Conservation (phyloP, 2,329 filamentous ascomycete genomes). For the Diplodia sapinea region DNA sequence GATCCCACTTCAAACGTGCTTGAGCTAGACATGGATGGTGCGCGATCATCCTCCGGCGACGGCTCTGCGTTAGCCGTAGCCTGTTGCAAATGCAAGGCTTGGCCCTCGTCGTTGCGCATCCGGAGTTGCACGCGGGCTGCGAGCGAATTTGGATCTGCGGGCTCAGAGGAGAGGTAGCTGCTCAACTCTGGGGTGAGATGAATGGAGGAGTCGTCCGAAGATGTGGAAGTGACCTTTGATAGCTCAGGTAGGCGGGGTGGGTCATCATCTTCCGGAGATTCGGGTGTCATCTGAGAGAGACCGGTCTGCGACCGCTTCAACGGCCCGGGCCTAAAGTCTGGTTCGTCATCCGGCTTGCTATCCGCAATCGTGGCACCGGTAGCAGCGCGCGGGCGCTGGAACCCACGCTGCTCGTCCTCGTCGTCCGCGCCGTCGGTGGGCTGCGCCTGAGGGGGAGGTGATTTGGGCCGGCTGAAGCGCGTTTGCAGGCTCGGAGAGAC, state of each 20-base stretch:
- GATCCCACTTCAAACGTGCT: constrained; percentile 40
- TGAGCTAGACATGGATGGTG: constrained; percentile 43
- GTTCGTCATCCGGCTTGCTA: constrained; percentile 41
- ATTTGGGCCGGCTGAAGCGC: constrained; percentile 30
- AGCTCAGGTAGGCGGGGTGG: constrained; percentile 50
- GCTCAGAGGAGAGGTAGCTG: constrained; percentile 42
- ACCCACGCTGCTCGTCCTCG: constrained; percentile 16
- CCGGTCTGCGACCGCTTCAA: constrained; percentile 66
- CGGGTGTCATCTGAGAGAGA: constrained; percentile 39
- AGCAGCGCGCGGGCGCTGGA: constrained; percentile 37
- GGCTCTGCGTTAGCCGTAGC: constrained; percentile 42
- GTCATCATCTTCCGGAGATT: constrained; percentile 45
- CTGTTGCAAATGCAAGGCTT: constrained; percentile 58
- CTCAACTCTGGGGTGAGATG: constrained; percentile 39
- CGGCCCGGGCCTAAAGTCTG: constrained; percentile 48
- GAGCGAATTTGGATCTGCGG: constrained; percentile 50
- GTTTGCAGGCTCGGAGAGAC: constrained; percentile 45
- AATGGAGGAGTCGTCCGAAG: constrained; percentile 38
- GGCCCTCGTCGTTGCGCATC: constrained; percentile 60
- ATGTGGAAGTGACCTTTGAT: constrained; percentile 30
- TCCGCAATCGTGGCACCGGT: constrained; percentile 38
- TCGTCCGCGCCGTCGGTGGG: constrained; percentile 20
- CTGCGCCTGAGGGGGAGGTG: constrained; percentile 25
- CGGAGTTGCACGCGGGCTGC: constrained; percentile 55
- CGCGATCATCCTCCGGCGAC: constrained; percentile 36